Evolutionary conservation across 169 alveolate genomes (phyloP).

Genomic region (Perkinsus olseni): DNA sequence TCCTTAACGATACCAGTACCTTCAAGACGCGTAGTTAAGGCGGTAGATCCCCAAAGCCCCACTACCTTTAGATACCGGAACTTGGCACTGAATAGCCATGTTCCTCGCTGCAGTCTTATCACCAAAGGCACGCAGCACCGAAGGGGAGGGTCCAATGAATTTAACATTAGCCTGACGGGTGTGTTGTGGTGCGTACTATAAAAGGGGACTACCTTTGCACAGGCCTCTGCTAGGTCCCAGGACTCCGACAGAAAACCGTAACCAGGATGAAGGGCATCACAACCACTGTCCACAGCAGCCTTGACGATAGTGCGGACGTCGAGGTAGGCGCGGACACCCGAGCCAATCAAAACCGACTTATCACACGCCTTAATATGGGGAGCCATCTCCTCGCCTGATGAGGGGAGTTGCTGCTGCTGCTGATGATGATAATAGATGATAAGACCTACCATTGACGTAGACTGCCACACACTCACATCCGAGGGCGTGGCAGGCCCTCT

Average conservation of each 20-base stretch:
- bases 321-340: conserved; percentile 17
- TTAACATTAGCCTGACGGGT: background rate
- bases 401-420: no score
- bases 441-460: conserved; percentile 17
- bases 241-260: conserved; percentile 76
- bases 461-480: conserved; percentile 64
- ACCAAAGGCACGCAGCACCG: conserved; percentile 63
- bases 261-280: conserved; percentile 35
- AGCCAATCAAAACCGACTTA: background rate
- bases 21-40: background rate
- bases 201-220: conserved; percentile 33
- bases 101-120: conserved; percentile 63
- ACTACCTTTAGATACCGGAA: conserved; percentile 46
- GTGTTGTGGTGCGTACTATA: no score
- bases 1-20: background rate
- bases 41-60: background rate
- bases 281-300: background rate
- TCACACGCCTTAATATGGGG: conserved; percentile 10
- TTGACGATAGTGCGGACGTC: conserved; percentile 5
- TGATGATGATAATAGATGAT: background rate
- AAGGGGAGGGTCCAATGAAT: conserved; percentile 65
- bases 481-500: conserved; percentile 53
- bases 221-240: conserved; percentile 53
- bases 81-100: conserved; percentile 57
- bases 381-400: conserved; percentile 28